Evolutionary conservation across 2,329 filamentous ascomycete genomes (phyloP).

Genomic region (Aspergillus texensis): DNA sequence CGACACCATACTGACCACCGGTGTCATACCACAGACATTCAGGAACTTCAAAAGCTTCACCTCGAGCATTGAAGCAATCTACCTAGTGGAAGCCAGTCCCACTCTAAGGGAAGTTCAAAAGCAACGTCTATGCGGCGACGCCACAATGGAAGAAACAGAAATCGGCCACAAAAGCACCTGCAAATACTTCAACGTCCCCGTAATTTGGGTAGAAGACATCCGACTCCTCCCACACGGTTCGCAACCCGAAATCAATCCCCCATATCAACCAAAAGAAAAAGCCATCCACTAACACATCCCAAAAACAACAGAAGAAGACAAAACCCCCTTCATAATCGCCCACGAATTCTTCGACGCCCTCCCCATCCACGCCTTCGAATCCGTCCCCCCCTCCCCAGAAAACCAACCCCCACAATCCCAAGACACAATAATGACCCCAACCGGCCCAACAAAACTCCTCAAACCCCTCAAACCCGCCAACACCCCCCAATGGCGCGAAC

Average conservation of each 20-base stretch:
- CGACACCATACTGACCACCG: conserved; percentile 6
- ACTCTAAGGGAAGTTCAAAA: conserved; percentile 78
- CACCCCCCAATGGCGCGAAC: conserved; percentile 74
- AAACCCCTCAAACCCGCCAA: conserved; percentile 42
- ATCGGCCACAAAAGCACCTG: conserved; percentile 73
- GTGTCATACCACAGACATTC: conserved; percentile 64
- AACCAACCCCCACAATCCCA: conserved; percentile 51
- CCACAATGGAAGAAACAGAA: conserved; percentile 70
- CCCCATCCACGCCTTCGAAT: conserved; percentile 93
- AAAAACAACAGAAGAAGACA: conserved; percentile 57
- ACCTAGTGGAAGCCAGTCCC: conserved; percentile 90
- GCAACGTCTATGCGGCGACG: conserved; percentile 74
- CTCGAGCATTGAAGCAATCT: conserved; percentile 79
- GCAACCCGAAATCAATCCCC: background rate
- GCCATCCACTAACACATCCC: background rate
- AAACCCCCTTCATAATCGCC: conserved; percentile 88
- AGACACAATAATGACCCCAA: conserved; percentile 54
- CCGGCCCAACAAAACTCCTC: conserved; percentile 51
- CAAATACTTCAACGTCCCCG: conserved; percentile 73
- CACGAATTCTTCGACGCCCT: conserved; percentile 99
- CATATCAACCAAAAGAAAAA: background rate
- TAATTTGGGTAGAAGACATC: conserved; percentile 89
- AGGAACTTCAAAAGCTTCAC: conserved; percentile 79
- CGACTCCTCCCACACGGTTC: conserved; percentile 73
- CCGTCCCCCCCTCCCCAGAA: conserved; percentile 58